phyloP scores from a whole-genome alignment of 805 yeast genomes.

The Naumovozyma baii region DNA sequence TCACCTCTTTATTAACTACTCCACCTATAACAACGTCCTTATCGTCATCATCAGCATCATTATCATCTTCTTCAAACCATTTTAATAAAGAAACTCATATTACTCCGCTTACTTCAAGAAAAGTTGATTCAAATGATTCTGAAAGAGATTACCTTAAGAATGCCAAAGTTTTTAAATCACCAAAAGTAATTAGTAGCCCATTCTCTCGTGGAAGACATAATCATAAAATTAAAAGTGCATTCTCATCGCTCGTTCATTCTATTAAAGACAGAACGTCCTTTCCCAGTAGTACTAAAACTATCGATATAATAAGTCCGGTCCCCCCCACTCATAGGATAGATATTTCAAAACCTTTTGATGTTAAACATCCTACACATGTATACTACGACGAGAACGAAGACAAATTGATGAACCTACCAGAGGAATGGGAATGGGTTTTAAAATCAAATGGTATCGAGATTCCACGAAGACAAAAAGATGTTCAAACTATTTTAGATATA shows the following conservation, averaged over 20 bases:
- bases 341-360: slow-evolving; percentile 83
- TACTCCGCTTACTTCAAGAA: no score
- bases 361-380: slow-evolving; percentile 83
- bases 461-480: slow-evolving; percentile 78
- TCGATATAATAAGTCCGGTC: slow-evolving; percentile 2
- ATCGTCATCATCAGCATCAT: no score
- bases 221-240: neutral
- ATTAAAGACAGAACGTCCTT: neutral
- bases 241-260: neutral
- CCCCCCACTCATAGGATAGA: slow-evolving; percentile 26
- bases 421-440: slow-evolving; percentile 76
- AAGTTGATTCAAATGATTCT: no score
- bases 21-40: no score
- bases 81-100: no score
- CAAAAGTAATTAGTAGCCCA: neutral
- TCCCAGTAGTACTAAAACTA: no score
- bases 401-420: slow-evolving; percentile 80
- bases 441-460: slow-evolving; percentile 80
- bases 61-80: no score
- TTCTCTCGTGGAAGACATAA: neutral
- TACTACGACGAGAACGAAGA: slow-evolving; percentile 77
- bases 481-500: slow-evolving; percentile 85
- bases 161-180: no score
- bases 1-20: no score
- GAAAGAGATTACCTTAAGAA: no score